Evolutionary conservation across 257 asterid genomes (phyloP).

Genomic region (Nyctanthes arbortristis): DNA sequence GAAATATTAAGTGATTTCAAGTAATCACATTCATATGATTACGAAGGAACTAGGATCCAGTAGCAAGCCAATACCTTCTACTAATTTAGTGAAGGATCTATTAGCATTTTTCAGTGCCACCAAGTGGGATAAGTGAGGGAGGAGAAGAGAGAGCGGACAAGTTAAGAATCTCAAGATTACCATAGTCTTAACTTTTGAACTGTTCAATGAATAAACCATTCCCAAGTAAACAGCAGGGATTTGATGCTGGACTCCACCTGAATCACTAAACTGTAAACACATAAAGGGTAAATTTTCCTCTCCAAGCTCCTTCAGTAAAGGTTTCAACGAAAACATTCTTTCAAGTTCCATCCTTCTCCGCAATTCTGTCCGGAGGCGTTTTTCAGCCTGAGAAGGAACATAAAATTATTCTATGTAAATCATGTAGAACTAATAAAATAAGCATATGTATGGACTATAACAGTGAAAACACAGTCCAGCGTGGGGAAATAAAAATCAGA

Average conservation of each 20-base stretch:
- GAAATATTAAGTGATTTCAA: not conserved
- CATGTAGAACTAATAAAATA: slow-evolving; percentile 11
- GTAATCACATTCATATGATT: not conserved
- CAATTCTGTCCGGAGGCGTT: slow-evolving; percentile 68
- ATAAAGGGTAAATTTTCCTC: slow-evolving; percentile 78
- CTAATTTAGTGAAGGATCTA: slow-evolving; percentile 6
- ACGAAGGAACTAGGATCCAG: not conserved
- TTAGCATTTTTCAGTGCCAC: not conserved
- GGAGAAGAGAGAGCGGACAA: not conserved
- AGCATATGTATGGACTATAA: slow-evolving; percentile 2
- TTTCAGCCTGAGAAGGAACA: slow-evolving; percentile 63
- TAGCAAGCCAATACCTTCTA: slow-evolving; percentile 5
- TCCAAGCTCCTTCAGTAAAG: slow-evolving; percentile 74
- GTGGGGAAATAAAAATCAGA: not conserved
- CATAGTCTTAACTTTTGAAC: slow-evolving; percentile 58
- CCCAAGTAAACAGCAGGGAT: slow-evolving; percentile 93
- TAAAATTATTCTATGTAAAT: slow-evolving; percentile 18
- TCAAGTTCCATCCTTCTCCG: slow-evolving; percentile 81
- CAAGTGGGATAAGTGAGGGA: slow-evolving; percentile 3
- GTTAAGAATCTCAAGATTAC: slow-evolving; percentile 43
- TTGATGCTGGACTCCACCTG: slow-evolving; percentile 74
- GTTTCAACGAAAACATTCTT: slow-evolving; percentile 69
- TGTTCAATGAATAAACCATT: slow-evolving; percentile 66
- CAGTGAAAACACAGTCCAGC: slow-evolving; percentile 10
- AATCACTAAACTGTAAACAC: slow-evolving; percentile 70